These are phyloP conservation scores for Aspergillus carlsbadensis DNA, from an alignment of 495 filamentous ascomycete species.

Conservation along the genomic window DNA sequence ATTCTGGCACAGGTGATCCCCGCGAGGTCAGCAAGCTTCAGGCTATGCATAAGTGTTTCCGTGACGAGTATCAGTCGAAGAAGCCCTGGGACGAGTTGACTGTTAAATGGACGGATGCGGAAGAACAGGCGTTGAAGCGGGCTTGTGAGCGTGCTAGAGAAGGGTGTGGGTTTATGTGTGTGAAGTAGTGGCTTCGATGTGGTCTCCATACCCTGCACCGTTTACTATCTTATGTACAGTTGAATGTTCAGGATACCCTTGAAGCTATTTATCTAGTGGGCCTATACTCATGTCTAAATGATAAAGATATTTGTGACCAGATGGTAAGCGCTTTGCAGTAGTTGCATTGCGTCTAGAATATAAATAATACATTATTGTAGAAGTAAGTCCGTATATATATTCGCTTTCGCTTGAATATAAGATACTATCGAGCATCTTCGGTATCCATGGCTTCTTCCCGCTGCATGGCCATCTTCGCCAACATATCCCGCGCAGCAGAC, in stretches of 20 bases:
- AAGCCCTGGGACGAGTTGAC: constrained; percentile 86
- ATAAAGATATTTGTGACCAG: neutral
- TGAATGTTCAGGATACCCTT: constrained; percentile 1
- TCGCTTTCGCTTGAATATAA: neutral
- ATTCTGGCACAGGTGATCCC: constrained; percentile 86
- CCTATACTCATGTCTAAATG: too few relatives aligned
- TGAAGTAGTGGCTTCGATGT: constrained; percentile 55
- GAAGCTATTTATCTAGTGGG: neutral
- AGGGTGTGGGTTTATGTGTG: constrained; percentile 78
- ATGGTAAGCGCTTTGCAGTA: too few relatives aligned
- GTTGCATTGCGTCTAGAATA: too few relatives aligned
- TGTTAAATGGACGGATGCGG: constrained; percentile 87
- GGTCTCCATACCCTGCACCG: too few relatives aligned
- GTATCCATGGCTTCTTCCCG: constrained; percentile 47
- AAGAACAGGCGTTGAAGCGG: constrained; percentile 73
- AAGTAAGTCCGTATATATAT: neutral
- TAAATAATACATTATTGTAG: constrained; percentile 5
- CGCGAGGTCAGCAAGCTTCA: constrained; percentile 72
- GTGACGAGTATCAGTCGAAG: constrained; percentile 67
- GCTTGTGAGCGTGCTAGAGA: constrained; percentile 69
- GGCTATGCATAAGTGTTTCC: constrained; percentile 68
- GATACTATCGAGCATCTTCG: constrained; percentile 22
- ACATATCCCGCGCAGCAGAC: constrained; percentile 35
- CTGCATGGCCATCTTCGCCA: constrained; percentile 42
- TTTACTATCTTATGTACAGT: neutral